phyloP scores from a whole-genome alignment of 2,329 filamentous ascomycete species.

The Alternaria postmessia region DNA sequence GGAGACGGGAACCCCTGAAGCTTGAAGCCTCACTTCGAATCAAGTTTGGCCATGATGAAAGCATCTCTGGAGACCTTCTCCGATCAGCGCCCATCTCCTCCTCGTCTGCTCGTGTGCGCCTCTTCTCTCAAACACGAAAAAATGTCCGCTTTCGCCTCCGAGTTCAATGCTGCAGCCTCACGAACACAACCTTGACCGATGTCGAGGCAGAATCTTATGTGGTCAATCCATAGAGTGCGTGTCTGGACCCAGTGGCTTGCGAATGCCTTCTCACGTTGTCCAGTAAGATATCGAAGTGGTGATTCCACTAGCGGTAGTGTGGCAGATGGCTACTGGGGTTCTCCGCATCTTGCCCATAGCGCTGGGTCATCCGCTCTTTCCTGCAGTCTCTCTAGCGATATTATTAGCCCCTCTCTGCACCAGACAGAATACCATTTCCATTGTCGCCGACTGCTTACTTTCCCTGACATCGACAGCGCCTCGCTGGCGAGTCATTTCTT shows the following conservation, averaged over 20 bases:
- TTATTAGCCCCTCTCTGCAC: constrained; percentile 35
- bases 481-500: background rate
- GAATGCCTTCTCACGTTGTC: constrained; percentile 18
- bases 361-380: constrained; percentile 39
- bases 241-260: constrained; percentile 23
- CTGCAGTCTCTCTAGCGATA: constrained; percentile 23
- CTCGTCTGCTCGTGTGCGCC: constrained; percentile 4
- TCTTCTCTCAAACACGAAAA: background rate
- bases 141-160: constrained; percentile 2
- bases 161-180: constrained; percentile 9
- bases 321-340: constrained; percentile 37
- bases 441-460: constrained; percentile 18
- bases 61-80: constrained; percentile 19
- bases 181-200: background rate
- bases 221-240: constrained; percentile 8
- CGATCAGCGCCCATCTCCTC: constrained; percentile 11
- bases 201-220: constrained; percentile 5
- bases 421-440: constrained; percentile 6
- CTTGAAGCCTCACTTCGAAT: constrained; percentile 15
- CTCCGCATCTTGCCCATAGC: constrained; percentile 43
- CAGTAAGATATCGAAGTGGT: constrained; percentile 13
- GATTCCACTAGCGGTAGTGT: constrained; percentile 17
- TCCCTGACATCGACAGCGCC: background rate
- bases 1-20: constrained; percentile 7
- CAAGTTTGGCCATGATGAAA: background rate